phyloP scores from a whole-genome alignment of 257 asterid genomes.

The Nemophila menziesii region DNA sequence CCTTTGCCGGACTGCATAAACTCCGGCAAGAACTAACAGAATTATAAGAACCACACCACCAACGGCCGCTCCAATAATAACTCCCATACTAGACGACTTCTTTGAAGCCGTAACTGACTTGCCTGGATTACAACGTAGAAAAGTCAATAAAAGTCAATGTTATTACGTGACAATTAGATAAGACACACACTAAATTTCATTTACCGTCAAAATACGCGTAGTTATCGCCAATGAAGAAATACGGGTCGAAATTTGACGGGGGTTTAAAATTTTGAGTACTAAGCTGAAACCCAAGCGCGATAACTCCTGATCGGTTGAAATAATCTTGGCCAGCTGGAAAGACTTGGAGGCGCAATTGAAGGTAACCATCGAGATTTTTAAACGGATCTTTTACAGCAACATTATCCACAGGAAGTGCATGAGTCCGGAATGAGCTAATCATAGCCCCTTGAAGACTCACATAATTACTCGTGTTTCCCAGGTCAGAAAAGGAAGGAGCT shows the following conservation, averaged over 20 bases:
- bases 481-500: slow-evolving; percentile 65
- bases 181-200: background rate
- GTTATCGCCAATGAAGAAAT: slow-evolving; percentile 26
- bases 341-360: slow-evolving; percentile 33
- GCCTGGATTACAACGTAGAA: background rate
- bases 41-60: slow-evolving; percentile 50
- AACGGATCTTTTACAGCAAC: slow-evolving; percentile 49
- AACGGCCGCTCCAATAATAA: slow-evolving; percentile 60
- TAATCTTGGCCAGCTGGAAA: slow-evolving; percentile 47
- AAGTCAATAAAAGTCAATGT: too few species aligned
- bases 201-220: slow-evolving; percentile 52
- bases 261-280: slow-evolving; percentile 90
- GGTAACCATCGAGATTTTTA: slow-evolving; percentile 37
- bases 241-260: slow-evolving; percentile 59
- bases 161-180: background rate
- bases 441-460: slow-evolving; percentile 25
- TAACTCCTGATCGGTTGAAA: slow-evolving; percentile 54
- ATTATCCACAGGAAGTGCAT: slow-evolving; percentile 57
- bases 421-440: slow-evolving; percentile 31
- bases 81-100: slow-evolving; percentile 22
- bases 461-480: slow-evolving; percentile 35
- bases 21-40: slow-evolving; percentile 45
- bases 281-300: slow-evolving; percentile 43
- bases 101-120: slow-evolving; percentile 8
- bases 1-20: slow-evolving; percentile 67